These are phyloP conservation scores for Carex kokanica DNA, from an alignment of 176 grass and related monocot genomes.

Conservation along the genomic window DNA sequence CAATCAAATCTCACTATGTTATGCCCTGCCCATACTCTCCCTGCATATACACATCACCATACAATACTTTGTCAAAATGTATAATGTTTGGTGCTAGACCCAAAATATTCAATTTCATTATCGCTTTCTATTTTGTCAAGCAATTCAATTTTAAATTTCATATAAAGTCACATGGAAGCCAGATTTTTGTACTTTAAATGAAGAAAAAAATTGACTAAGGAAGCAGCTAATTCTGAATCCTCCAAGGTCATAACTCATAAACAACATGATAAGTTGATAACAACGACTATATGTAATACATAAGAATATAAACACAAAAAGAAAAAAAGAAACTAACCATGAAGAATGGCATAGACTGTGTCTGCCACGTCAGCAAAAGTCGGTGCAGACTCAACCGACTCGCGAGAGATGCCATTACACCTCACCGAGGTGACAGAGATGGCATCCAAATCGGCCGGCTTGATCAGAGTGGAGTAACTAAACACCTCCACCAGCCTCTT, in stretches of 20 bases:
- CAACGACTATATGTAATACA: neutral
- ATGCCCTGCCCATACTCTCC: slow-evolving; percentile 89
- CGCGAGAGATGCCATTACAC: slow-evolving; percentile 83
- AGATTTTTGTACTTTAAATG: neutral
- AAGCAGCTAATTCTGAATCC: neutral
- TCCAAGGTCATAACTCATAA: neutral
- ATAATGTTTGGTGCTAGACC: neutral
- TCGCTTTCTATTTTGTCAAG: neutral
- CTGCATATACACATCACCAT: slow-evolving; percentile 29
- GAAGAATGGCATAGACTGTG: slow-evolving; percentile 56
- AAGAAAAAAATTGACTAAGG: neutral
- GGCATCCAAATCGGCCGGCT: slow-evolving; percentile 52
- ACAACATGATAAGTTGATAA: neutral
- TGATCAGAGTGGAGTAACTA: slow-evolving; percentile 83
- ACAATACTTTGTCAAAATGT: neutral
- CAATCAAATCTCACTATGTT: slow-evolving; percentile 87
- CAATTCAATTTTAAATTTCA: neutral
- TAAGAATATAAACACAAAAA: neutral
- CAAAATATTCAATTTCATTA: neutral
- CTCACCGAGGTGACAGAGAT: slow-evolving; percentile 60
- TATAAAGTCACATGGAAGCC: neutral
- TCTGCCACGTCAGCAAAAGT: slow-evolving; percentile 66
- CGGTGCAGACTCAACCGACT: slow-evolving; percentile 55
- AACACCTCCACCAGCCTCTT: slow-evolving; percentile 68
- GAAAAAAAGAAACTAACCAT: slow-evolving; percentile 44